Evolutionary conservation across 495 filamentous ascomycete genomes (phyloP), one percentile per base, ranked within the genome.

Genomic region (Symbiotaphrina buchneri): DNA sequence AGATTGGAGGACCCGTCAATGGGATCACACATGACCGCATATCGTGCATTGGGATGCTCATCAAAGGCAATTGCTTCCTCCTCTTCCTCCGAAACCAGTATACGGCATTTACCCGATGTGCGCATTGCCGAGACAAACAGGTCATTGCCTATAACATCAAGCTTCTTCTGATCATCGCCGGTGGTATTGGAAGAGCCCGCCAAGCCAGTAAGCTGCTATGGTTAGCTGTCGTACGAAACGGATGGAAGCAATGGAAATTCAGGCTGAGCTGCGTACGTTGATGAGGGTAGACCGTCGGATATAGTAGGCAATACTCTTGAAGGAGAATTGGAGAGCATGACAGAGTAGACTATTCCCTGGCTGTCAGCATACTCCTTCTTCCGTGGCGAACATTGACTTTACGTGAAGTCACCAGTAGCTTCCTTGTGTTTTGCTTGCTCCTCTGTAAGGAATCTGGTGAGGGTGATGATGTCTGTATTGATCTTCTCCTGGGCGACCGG

Each of bases 231-330:
- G n/a, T n/a, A n/a, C n/a, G n/a, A n/a, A n/a, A n/a, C n/a, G n/a
- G n/a, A n/a, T n/a, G n/a, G n/a, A n/a, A n/a, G n/a, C n/a, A n/a
- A n/a, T n/a, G n/a, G n/a, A n/a, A n/a, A n/a, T n/a, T n/a, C n/a
- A n/a, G 8, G n/a, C 19, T 23, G 10, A 11, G 11, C 17, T 4
- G 42, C 54, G 32, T 34, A 60, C 49, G 59, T 94, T 93, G 53
- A 94, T 91, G 29, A 97, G 60, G n/a, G 82, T 85, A 18, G 87
- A 84, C 49, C 87, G 71, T 43, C 87, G 82, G 56, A 97, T 97
- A 61, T 94, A 97, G 66, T 95, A 92, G 41, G 87, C 85, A 53
- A 97, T 97, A 33, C 76, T 84, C 61, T 97, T 97, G 71, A 97
- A 97, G 42, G 87, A 79, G 64, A 94, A 95, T 57, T 95, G 90